phyloP scores from a whole-genome alignment of 2,329 filamentous ascomycete species.

The Onygena corvina region DNA sequence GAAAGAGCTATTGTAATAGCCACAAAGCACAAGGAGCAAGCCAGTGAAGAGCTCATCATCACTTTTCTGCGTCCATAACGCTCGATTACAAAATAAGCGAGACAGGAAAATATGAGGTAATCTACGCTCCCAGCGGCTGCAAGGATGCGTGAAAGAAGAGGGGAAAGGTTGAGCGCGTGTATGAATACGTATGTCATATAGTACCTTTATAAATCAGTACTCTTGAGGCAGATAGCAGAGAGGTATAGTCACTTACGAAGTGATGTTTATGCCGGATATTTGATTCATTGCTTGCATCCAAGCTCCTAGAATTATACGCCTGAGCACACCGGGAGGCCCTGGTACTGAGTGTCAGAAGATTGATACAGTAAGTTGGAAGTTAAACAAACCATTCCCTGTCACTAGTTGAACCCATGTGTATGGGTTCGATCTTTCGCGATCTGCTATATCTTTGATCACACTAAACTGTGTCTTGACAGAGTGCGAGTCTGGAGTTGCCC shows the following conservation, averaged over 20 bases:
- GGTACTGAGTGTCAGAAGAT: constrained; percentile 31
- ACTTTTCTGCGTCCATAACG: constrained; percentile 38
- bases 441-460: constrained; percentile 30
- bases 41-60: constrained; percentile 40
- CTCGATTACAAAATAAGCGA: constrained; percentile 38
- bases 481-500: constrained; percentile 20
- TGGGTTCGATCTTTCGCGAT: constrained; percentile 35
- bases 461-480: constrained; percentile 24
- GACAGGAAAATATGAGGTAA: constrained; percentile 35
- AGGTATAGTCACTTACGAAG: constrained; percentile 12
- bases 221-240: neutral
- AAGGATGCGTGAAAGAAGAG: constrained; percentile 32
- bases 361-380: constrained; percentile 15
- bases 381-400: constrained; percentile 24
- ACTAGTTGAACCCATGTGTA: constrained; percentile 38
- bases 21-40: constrained; percentile 40
- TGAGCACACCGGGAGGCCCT: constrained; percentile 28
- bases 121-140: constrained; percentile 38
- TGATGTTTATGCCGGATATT: constrained; percentile 30
- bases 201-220: constrained; percentile 18
- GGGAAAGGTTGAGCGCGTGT: constrained; percentile 30
- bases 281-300: constrained; percentile 32
- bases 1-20: constrained; percentile 37
- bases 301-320: constrained; percentile 36
- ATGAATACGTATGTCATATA: constrained; percentile 35